phyloP scores from a whole-genome alignment of 73 alveolate species.

The Uronychia binucleata region DNA sequence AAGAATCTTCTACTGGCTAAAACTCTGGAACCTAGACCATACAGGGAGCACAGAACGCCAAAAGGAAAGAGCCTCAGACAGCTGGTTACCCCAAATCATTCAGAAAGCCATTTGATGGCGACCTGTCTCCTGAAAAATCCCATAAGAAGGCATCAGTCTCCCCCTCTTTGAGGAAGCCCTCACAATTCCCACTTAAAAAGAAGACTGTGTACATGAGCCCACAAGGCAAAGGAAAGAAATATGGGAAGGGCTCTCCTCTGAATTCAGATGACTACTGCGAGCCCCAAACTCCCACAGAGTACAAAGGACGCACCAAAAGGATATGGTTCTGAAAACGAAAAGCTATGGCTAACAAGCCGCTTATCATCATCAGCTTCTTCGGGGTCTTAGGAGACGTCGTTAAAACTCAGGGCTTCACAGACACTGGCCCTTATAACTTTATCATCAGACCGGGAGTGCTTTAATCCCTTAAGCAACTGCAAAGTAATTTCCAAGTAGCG shows the following conservation, averaged over 20 bases:
- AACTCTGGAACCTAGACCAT: too few relatives aligned
- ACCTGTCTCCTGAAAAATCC: background rate
- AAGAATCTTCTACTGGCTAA: background rate
- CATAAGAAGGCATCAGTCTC: background rate
- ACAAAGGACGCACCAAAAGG: background rate
- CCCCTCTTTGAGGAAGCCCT: background rate
- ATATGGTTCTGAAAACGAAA: background rate
- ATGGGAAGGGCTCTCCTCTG: background rate
- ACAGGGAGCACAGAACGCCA: too few relatives aligned
- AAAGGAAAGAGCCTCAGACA: background rate
- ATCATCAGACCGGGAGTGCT: background rate
- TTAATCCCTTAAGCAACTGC: background rate
- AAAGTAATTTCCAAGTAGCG: background rate
- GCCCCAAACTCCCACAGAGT: background rate
- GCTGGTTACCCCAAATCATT: background rate
- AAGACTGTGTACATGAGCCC: background rate
- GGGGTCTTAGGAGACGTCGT: background rate
- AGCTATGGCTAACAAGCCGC: background rate
- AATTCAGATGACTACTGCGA: background rate
- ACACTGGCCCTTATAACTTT: background rate
- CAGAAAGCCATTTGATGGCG: background rate
- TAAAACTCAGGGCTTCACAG: background rate
- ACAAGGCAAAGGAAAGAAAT: background rate
- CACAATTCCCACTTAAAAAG: background rate
- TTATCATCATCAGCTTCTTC: background rate